Evolutionary conservation across 805 yeast species (phyloP), one percentile per base, ranked within the genome.

Genomic region (Tetrapisispora arboricola): DNA sequence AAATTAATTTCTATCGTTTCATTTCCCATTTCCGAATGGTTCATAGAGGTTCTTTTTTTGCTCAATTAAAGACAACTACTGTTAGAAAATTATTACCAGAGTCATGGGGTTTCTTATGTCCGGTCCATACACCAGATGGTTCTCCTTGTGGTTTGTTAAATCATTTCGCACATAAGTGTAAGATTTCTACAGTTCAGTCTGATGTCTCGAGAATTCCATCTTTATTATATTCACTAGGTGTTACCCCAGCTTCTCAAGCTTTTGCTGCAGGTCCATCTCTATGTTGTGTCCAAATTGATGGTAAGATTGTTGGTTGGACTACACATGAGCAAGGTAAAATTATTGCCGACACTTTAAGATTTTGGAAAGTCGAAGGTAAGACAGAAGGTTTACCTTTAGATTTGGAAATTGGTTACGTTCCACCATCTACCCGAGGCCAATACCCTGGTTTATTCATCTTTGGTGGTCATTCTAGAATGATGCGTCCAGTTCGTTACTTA

Each of bases 71-170:
- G 62, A 92, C 98, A 32, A 92, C 98, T 19, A 83, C 97, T 1
- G 98, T 92, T 37, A 79, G 98, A 70, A 92, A 92, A 63, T 70
- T 92, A 54, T 73, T 92, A 44, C 98, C 98, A 1, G 98, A 92
- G 64, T 84, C 96, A 1, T 92, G 98, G 98, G 98, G 98, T 3
- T 92, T 92, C 75, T 67, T 92, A 53, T 92, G 98, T 67, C 98
- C 98, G 11, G 98, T 92, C 19, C 98, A 92, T 64, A 92, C 98
- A 12, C 98, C 98, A 6, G 98, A 92, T 81, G 98, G 98, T 54
- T 84, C 97, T 39, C 98, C 98, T 17, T 92, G 98, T 78, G 98
- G 98, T 70, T 72, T 92, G 61, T 70, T 92, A 57, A 92, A 92
- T 66, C 98, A 92, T 72, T 79, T 92, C 68, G 82, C 97, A 9